Base-by-base conservation (phyloP, 2,329 filamentous ascomycete species). In the Sarocladium oryzae region DNA sequence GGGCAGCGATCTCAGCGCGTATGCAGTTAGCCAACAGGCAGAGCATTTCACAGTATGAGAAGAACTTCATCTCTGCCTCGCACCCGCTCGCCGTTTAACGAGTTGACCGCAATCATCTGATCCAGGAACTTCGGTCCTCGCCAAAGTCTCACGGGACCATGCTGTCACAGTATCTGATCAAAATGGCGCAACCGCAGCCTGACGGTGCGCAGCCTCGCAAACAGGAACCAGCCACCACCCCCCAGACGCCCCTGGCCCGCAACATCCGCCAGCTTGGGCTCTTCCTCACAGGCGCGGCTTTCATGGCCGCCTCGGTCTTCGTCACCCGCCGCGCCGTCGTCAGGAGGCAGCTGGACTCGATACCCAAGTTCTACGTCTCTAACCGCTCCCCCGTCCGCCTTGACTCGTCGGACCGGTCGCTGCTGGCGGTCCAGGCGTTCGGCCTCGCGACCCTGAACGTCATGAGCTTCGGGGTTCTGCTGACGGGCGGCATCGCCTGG, bases 371-470 rank as follows among this genome's bases (percentile, higher is more conserved):
- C 72, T 95, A 86, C 75, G 72, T 80, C 13, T 80, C 78, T 40
- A 84, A 79, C 66, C 81, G 58, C 15, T 52, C 56, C 4, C 54
- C 52, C 10, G 20, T 57, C 18, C 56, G 53, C 28, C 49, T 65
- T 49, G 63, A 68, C 55, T 54, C 58, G 7, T 56, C 56, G n/a
- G 65, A 66, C 49, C 60, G 63, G 33, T 54, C 66, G 49, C 65
- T 86, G 35, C 85, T 96, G 56, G 92, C 92, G 1, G 69, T 86
- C 30, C 87, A 95, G 67, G 92, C 92, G 0, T 73, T 99, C 20
- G 87, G 85, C 46, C 73, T 96, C 32, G 93, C 92, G 0, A 96
- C 91, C 0, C 77, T 96, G 58, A 96, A 96, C 60, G 88, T 93
- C 11, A 62, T 84, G 28, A 87, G 84, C 59, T 79, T 93, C 48